Conservation (phyloP, 371 early-diverging fungal genomes). For the Mortierella sp. region DNA sequence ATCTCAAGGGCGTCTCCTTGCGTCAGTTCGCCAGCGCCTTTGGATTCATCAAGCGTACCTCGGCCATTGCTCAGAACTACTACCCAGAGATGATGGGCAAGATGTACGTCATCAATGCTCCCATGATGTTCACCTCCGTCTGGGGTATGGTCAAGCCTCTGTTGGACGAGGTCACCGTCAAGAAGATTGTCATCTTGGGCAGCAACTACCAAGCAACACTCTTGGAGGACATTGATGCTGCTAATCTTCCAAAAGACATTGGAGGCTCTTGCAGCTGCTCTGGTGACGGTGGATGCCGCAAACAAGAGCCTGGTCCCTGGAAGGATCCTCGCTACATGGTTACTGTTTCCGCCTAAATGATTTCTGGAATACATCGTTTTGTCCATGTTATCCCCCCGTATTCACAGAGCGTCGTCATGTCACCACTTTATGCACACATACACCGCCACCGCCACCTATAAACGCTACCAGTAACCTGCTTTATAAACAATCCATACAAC, state of each 20-base stretch:
- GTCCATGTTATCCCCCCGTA: neutral
- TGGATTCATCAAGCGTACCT: constrained; percentile 69
- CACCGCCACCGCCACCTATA: too few species aligned
- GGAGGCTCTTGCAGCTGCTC: constrained; percentile 73
- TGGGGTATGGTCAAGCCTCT: constrained; percentile 77
- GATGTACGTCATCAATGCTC: constrained; percentile 82
- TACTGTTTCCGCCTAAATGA: constrained; percentile 1
- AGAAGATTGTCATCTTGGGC: constrained; percentile 75
- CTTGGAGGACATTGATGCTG: constrained; percentile 67
- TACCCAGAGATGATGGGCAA: constrained; percentile 83
- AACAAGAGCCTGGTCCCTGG: constrained; percentile 65
- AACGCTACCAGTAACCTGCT: too few species aligned
- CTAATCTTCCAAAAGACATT: constrained; percentile 64
- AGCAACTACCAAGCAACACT: constrained; percentile 63
- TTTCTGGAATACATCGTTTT: too few species aligned
- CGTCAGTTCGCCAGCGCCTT: constrained; percentile 66
- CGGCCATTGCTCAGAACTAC: constrained; percentile 79
- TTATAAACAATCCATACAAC: too few species aligned
- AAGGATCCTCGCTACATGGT: constrained; percentile 49
- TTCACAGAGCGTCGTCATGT: neutral
- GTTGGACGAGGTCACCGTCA: constrained; percentile 77
- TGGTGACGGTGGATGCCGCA: constrained; percentile 58
- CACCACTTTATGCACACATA: too few species aligned
- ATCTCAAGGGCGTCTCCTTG: constrained; percentile 74
- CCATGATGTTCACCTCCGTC: constrained; percentile 75